These are phyloP conservation scores for Fusarium proliferatum DNA, from an alignment of 2,329 filamentous ascomycete species.

Conservation along the genomic window DNA sequence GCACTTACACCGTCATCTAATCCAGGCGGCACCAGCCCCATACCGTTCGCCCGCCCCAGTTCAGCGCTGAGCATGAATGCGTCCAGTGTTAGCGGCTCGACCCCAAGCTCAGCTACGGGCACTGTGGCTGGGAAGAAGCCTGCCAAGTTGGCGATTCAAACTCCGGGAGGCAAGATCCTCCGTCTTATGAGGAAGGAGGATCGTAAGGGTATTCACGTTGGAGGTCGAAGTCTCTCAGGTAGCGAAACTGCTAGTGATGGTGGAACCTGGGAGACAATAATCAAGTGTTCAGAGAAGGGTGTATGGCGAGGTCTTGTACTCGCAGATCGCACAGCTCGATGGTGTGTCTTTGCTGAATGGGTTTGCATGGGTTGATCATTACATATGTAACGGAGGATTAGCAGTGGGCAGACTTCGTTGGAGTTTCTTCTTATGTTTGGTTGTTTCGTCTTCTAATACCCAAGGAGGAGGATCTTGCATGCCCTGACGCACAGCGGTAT, in stretches of 20 bases:
- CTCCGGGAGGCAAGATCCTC: conserved; percentile 93
- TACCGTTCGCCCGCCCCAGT: conserved; percentile 69
- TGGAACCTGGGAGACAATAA: conserved; percentile 88
- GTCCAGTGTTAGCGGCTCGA: conserved; percentile 67
- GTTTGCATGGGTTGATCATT: conserved; percentile 60
- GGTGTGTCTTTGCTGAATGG: conserved; percentile 96
- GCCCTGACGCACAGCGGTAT: conserved; percentile 35
- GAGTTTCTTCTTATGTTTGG: conserved; percentile 38
- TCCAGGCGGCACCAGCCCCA: conserved; percentile 63
- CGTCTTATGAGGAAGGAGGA: conserved; percentile 86
- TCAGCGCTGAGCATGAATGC: conserved; percentile 74
- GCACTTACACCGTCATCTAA: conserved; percentile 60
- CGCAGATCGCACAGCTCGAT: conserved; percentile 83
- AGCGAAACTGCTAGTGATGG: conserved; percentile 74
- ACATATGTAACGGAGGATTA: neutral
- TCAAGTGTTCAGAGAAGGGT: conserved; percentile 86
- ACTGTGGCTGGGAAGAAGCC: conserved; percentile 78
- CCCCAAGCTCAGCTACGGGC: conserved; percentile 64
- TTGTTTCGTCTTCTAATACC: conserved; percentile 40
- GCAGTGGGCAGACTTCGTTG: conserved; percentile 20
- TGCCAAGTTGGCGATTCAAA: conserved; percentile 94
- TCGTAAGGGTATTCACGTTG: conserved; percentile 64
- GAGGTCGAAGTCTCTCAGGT: conserved; percentile 53
- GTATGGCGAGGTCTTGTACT: conserved; percentile 85
- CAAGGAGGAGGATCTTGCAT: conserved; percentile 41